Evolutionary conservation across 2,329 filamentous ascomycete species (phyloP), one percentile per base, ranked within the genome.

Genomic region (Lachnellula suecica): DNA sequence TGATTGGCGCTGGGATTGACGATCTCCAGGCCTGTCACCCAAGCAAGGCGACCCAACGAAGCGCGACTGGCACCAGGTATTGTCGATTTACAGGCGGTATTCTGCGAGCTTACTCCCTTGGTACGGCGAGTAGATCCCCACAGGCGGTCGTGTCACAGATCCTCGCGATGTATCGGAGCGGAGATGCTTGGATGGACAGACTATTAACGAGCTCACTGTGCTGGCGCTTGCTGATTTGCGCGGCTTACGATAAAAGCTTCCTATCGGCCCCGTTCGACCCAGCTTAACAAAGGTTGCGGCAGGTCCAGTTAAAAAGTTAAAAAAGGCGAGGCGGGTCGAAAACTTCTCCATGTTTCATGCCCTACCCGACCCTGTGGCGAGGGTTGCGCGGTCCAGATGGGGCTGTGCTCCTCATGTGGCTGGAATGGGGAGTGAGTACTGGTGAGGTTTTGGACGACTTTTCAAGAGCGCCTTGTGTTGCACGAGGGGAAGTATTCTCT

Each of bases 141-240:
- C 49, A 17, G 22, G 47, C 47, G 27, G 43, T 54, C 43, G 51
- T 55, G 57, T 55, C 54, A 49, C 29, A 37, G 47, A 46, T 49
- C 34, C n/a, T 34, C 25, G 13, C 34, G 42, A n/a, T 20, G 35
- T 29, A 22, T 38, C 27, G 43, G 46, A 48, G 40, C 24, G 29
- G 37, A 25, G 44, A 24, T 34, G 22, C 29, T 34, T 17, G 47
- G 44, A 25, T 43, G 35, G 29, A 27, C 35, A n/a, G n/a, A n/a
- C n/a, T n/a, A n/a, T n/a, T 44, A 27, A 29, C 34, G 44, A 22
- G 22, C n/a, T n/a, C n/a, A 43, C 47, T 54, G 42, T 52, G 58
- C 50, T 60, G 58, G 58, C 56, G 56, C 51, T 52, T 57, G 52
- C 27, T 57, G 47, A 60, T 61, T 61, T 48, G 58, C 44, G 53